These are phyloP conservation scores for Colletotrichum tropicicola DNA, from an alignment of 2,329 filamentous ascomycete genomes.

Conservation along the genomic window DNA sequence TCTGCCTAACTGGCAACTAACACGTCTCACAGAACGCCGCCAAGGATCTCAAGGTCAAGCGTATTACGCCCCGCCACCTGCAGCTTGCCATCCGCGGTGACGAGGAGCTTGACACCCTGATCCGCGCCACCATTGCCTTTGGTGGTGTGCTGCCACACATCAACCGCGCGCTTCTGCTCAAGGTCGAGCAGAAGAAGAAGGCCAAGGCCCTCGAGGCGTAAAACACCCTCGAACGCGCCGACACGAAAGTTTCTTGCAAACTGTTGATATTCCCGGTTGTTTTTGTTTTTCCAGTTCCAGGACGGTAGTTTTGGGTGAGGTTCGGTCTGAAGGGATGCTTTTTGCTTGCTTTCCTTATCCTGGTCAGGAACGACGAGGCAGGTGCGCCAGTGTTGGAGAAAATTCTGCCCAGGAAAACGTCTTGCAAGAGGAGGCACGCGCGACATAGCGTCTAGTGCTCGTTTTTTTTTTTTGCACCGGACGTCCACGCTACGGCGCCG, in stretches of 20 bases:
- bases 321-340: conserved; percentile 21
- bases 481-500: conserved; percentile 9
- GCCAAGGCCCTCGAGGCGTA: conserved; percentile 53
- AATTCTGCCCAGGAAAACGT: not conserved
- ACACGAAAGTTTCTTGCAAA: not conserved
- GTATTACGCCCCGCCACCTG: conserved; percentile 96
- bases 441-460: not conserved
- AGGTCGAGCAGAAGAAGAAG: conserved; percentile 98
- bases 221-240: not conserved
- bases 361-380: conserved; percentile 21
- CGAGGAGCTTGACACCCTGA: conserved; percentile 96
- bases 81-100: conserved; percentile 98
- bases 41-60: conserved; percentile 99
- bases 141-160: conserved; percentile 99
- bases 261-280: conserved; percentile 21
- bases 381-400: conserved; percentile 9
- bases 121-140: conserved; percentile 96
- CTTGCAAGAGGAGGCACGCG: conserved; percentile 12
- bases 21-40: conserved; percentile 77
- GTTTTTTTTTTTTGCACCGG: not conserved
- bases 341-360: conserved; percentile 14
- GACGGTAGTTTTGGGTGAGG: conserved; percentile 14
- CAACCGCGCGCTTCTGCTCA: conserved; percentile 94
- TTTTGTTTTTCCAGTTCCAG: conserved; percentile 8
- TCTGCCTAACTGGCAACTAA: conserved; percentile 19